Base-by-base conservation (phyloP, 2,329 filamentous ascomycete genomes). In the Stagonosporopsis vannaccii region DNA sequence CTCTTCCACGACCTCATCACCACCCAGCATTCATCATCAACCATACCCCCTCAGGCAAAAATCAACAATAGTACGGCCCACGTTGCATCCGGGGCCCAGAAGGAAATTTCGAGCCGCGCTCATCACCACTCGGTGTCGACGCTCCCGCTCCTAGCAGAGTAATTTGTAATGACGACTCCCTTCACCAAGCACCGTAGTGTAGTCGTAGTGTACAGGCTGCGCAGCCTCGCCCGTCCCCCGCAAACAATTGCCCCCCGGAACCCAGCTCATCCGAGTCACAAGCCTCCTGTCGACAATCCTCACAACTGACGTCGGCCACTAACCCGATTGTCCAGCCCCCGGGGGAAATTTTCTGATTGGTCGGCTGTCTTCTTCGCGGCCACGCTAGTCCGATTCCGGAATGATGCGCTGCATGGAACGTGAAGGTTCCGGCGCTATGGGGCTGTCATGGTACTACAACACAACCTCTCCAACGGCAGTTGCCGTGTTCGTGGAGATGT, bases 281-380 rank as follows among this genome's bases (percentile, higher is more conserved):
- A 39, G 28, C n/a, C n/a, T n/a, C n/a, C n/a, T n/a, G n/a, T n/a
- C n/a, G n/a, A n/a, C n/a, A n/a, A n/a, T n/a, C n/a, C n/a, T n/a
- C n/a, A n/a, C n/a, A n/a, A n/a, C n/a, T n/a, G n/a, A n/a, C 55
- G 55, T 58, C 47, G 49, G 49, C 39, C 35, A 50, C 56, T 54
- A 47, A 42, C 1, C 19, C 9, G 22, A 30, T 25, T 15, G 40
- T 32, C 17, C 22, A 54, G 44, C 41, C 43, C 45, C 15, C 37
- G 32, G 9, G 17, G 8, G 2, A 13, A 19, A 11, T n/a, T n/a
- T n/a, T n/a, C 11, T 49, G 32, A 52, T 53, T 58, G 48, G 55
- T n/a, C 11, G 30, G 7, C 5, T 30, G 43, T 54, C 42, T 32
- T 6, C 11, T 36, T 35, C 6, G n/a, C 28, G 22, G 37, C 25